Evolutionary conservation across 768 basidiomycete genomes (phyloP).

Genomic region (Clitopilus passeckerianus): DNA sequence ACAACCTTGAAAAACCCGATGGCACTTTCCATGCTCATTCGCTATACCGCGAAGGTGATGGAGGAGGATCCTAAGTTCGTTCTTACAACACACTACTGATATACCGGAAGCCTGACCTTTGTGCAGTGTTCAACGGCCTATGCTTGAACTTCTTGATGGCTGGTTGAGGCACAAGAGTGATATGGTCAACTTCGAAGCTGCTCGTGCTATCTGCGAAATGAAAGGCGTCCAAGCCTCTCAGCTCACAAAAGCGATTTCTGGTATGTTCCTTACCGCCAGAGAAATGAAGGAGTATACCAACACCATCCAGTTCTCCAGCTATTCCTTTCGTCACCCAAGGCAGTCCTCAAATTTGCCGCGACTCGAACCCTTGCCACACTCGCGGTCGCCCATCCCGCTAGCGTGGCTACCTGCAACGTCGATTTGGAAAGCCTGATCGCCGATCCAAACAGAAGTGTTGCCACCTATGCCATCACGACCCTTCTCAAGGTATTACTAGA

Average conservation of each 20-base stretch:
- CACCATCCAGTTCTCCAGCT: conserved; percentile 72
- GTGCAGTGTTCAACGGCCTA: conserved; percentile 80
- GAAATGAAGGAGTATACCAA: conserved; percentile 4
- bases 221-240: conserved; percentile 74
- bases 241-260: conserved; percentile 83
- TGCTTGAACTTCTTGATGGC: conserved; percentile 89
- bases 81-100: background rate
- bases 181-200: conserved; percentile 99
- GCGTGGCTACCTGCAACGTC: conserved; percentile 89
- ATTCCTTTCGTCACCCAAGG: conserved; percentile 93
- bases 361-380: conserved; percentile 91
- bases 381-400: conserved; percentile 78
- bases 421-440: conserved; percentile 97
- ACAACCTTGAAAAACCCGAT: conserved; percentile 91
- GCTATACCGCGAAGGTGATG: conserved; percentile 97
- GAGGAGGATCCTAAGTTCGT: conserved; percentile 97
- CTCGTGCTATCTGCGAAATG: conserved; percentile 96
- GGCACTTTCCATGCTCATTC: conserved; percentile 97
- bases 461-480: conserved; percentile 98
- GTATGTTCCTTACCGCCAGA: conserved; percentile 38
- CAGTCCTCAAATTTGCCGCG: conserved; percentile 94
- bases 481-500: conserved; percentile 73
- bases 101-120: background rate
- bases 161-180: conserved; percentile 99
- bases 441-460: conserved; percentile 92